Base-by-base conservation (phyloP, 1,284 basidiomycete species). In the Phlebopus sp. region DNA sequence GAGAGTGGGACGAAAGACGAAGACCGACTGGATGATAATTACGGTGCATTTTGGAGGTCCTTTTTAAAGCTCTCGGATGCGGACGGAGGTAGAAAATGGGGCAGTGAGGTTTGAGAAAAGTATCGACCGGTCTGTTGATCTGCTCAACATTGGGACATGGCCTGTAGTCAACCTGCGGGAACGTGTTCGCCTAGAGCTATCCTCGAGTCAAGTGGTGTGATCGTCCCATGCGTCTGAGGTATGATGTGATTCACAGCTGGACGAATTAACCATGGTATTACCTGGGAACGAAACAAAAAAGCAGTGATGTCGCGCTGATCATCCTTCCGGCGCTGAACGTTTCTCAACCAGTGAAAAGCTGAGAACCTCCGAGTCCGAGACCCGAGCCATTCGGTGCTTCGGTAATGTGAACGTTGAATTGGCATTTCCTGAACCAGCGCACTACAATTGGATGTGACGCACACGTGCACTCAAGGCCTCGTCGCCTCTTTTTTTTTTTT, bases 61-160 rank as follows among this genome's bases (percentile, higher is more conserved):
- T 11, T 50, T 54, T 49, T 54, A 53, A 50, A 54, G 9, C 29
- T 35, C 3, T 15, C 19, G 27, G 7, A 5, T 30, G 30, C 23
- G 17, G 3, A 39, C 8, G 15, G 7, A 27, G 1, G 15, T 35
- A 2, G 32, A 35, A 29, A 35, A 18, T 15, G 14, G 32, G 2
- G 32, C 15, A 8, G 6, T 4, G 6, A 6, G 6, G 32, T 18
- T 15, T 15, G 10, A 11, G 11, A 11, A 35, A 35, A 15, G 6
- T 11, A 18, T 15, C 7, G 32, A 18, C 32, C 32, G 3, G 27
- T 29, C 10, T 29, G 27, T 29, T 11, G 27, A 29, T 29, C 10
- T 29, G 27, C 2, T 29, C 27, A 29, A 11, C 10, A 29, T 29
- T 29, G 27, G 27, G 27, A 29, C 27, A 29, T 29, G 10, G 27